Evolutionary conservation across 768 basidiomycete species (phyloP), one percentile per base, ranked within the genome.

Genomic region (Coprinopsis cinerea): DNA sequence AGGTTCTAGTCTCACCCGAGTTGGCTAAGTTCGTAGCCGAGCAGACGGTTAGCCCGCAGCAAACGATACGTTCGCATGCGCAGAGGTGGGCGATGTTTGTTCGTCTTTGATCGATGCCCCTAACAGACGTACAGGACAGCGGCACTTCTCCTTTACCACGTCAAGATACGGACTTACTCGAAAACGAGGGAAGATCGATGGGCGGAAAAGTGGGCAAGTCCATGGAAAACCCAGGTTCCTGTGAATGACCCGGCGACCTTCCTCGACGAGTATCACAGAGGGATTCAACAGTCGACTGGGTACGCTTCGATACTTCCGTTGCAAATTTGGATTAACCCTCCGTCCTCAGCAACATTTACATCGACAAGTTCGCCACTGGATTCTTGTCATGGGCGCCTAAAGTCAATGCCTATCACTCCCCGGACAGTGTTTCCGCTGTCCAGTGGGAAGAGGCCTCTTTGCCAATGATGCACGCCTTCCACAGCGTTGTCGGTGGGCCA

Each of bases 321-420:
- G 26, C 27, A 10, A 7, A 45, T 14, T 40, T 37, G 25, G 22
- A 25, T 36, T 26, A 37, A n/a, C 44, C 9, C 28, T 35, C 40
- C 44, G 44, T 9, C 30, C 46, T 58, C 20, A 74, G 70, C 36
- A 68, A 73, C 18, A 63, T 66, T 46, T 89, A 83, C 62, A 69
- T 87, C 17, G 92, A 95, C 66, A 85, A 88, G 59, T 67, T 87
- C 18, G 66, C 72, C 28, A 87, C 85, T 5, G 92, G 92, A 1
- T 93, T 92, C 70, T 63, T 93, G 45, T 67, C 79, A 2, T 93
- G 92, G 90, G 65, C 76, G 20, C 62, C 75, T 53, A 72, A 69
- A 28, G 68, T 90, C 44, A 82, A 83, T 57, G 84, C 73, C 14
- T 91, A 89, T 59, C 61, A 53, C 26, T 60, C 68, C 2, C 56